A percentile compares a stretch with the other conserved stretches of the same genome.
These are phyloP conservation scores for Cladosporium sp. DNA, from an alignment of 2,329 filamentous ascomycete genomes.

Conservation along the genomic window DNA sequence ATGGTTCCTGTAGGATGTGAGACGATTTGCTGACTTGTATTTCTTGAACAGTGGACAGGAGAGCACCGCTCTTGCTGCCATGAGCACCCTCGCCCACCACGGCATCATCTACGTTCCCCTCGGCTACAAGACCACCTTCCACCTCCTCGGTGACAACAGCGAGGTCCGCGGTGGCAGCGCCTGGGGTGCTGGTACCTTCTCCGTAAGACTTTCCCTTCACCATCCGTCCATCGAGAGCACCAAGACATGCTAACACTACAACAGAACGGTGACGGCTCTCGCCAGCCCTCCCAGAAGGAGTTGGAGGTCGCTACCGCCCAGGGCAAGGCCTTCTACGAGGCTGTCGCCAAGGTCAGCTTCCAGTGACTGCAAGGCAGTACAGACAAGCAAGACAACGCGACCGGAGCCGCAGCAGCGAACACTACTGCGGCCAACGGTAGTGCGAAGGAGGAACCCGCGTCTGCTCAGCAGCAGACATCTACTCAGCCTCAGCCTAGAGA, in stretches of 20 bases:
- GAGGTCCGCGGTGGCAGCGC: slow-evolving; percentile 83
- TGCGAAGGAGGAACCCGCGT: slow-evolving; percentile 4
- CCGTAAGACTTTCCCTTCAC: slow-evolving; percentile 42
- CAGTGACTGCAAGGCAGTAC: slow-evolving; percentile 69
- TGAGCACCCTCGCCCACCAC: slow-evolving; percentile 88
- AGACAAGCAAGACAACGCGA: slow-evolving; percentile 25
- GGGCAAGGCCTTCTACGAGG: slow-evolving; percentile 79
- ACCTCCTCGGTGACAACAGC: slow-evolving; percentile 61
- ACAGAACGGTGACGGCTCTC: slow-evolving; percentile 64
- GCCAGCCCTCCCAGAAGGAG: slow-evolving; percentile 73
- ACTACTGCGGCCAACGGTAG: slow-evolving; percentile 9
- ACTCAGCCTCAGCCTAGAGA: slow-evolving; percentile 32
- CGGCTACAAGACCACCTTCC: slow-evolving; percentile 80
- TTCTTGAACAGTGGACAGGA: slow-evolving; percentile 65
- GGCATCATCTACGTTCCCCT: slow-evolving; percentile 95
- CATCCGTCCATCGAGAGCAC: background rate
- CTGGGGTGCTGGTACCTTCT: slow-evolving; percentile 93
- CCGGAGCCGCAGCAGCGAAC: too few relatives aligned
- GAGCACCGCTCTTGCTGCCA: slow-evolving; percentile 71
- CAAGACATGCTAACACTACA: background rate
- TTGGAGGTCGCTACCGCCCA: slow-evolving; percentile 75
- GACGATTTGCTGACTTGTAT: too few relatives aligned
- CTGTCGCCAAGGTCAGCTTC: slow-evolving; percentile 65
- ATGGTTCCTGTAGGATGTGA: too few relatives aligned
- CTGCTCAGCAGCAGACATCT: slow-evolving; percentile 25